Conservation (phyloP, 805 yeast genomes). For the Brettanomyces anomalus region DNA sequence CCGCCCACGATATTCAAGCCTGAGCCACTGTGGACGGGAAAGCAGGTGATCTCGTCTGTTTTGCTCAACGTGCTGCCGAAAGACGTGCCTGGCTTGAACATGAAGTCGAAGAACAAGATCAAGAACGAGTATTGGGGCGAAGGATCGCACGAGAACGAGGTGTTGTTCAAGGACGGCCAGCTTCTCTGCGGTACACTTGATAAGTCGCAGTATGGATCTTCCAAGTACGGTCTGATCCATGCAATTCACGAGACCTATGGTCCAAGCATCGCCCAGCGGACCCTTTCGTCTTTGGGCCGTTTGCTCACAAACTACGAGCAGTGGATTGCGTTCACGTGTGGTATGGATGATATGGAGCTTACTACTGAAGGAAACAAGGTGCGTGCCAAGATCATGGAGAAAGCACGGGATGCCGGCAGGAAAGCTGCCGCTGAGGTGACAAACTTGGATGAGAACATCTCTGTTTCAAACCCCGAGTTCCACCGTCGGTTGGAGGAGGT, state of each 20-base stretch:
- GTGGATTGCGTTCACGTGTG: conserved; percentile 94
- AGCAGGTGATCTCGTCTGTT: conserved; percentile 91
- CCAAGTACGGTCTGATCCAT: conserved; percentile 94
- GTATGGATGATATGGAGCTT: conserved; percentile 96
- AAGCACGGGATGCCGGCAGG: conserved; percentile 76
- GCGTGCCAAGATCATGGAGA: conserved; percentile 75
- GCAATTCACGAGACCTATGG: conserved; percentile 96
- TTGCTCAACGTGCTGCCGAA: conserved; percentile 80
- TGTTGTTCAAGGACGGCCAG: conserved; percentile 79
- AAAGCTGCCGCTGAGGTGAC: conserved; percentile 93
- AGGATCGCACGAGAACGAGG: conserved; percentile 77
- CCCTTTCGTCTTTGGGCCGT: conserved; percentile 88
- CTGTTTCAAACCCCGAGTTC: conserved; percentile 58
- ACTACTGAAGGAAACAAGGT: conserved; percentile 85
- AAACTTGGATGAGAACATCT: conserved; percentile 50
- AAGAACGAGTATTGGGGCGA: conserved; percentile 94
- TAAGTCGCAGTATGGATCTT: conserved; percentile 97
- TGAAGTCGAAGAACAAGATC: conserved; percentile 76
- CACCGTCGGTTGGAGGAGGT: conserved; percentile 88
- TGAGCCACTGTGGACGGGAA: conserved; percentile 92
- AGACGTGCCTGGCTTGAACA: conserved; percentile 84
- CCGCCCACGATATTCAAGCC: conserved; percentile 91
- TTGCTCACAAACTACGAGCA: conserved; percentile 89
- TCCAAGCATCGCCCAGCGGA: conserved; percentile 78
- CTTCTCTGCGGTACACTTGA: conserved; percentile 88